Evolutionary conservation across 805 yeast species (phyloP).

Genomic region (Candida lessepsii): DNA sequence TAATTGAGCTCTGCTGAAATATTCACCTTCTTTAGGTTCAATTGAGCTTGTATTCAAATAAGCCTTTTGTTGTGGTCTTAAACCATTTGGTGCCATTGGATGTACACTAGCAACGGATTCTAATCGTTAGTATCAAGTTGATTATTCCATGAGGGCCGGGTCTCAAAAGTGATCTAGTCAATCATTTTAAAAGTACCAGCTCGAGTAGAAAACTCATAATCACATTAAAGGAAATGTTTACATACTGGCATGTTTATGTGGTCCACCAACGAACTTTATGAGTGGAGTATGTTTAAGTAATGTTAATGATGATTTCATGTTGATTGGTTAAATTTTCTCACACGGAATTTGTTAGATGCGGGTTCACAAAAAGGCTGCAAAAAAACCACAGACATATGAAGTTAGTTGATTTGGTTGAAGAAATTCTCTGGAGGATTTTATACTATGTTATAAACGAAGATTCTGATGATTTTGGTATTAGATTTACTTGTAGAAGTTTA

Average conservation of each 20-base stretch:
- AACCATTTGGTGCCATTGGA: constrained; percentile 44
- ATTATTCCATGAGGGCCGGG: not conserved
- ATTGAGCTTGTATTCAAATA: constrained; percentile 34
- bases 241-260: constrained; percentile 55
- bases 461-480: not conserved
- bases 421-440: constrained; percentile 5
- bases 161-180: no score
- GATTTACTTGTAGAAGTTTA: not conserved
- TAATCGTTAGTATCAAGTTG: constrained; percentile 10
- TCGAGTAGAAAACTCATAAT: no score
- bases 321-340: constrained; percentile 6
- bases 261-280: constrained; percentile 86
- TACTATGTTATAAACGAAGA: not conserved
- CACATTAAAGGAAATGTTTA: no score
- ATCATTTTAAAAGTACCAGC: no score
- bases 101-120: constrained; percentile 24
- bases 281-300: constrained; percentile 56
- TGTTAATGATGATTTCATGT: constrained; percentile 34
- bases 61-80: constrained; percentile 31
- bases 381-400: not conserved
- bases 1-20: constrained; percentile 58
- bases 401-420: constrained; percentile 1
- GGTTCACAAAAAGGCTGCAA: constrained; percentile 1
- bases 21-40: constrained; percentile 41
- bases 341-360: constrained; percentile 3